Conservation (phyloP, 2,329 filamentous ascomycete genomes). For the Macrophomina phaseolina region DNA sequence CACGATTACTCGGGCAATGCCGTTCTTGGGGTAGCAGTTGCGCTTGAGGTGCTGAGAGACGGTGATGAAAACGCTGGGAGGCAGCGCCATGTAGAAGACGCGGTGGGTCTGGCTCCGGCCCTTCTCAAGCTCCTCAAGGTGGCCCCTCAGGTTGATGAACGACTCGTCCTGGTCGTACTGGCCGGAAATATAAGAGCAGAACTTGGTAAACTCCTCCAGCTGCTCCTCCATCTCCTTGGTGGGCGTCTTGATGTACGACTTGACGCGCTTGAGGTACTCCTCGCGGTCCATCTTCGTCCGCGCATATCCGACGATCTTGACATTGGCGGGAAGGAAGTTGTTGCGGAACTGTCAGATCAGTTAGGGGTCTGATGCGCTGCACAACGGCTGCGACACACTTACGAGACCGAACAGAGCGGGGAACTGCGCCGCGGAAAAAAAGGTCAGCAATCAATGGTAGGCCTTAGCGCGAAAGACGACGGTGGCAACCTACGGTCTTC, state of each 20-base stretch:
- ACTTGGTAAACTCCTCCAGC: conserved; percentile 82
- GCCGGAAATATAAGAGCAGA: conserved; percentile 94
- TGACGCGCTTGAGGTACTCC: conserved; percentile 92
- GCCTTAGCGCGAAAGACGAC: conserved; percentile 15
- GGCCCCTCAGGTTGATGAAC: conserved; percentile 82
- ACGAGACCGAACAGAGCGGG: conserved; percentile 96
- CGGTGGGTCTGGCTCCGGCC: conserved; percentile 83
- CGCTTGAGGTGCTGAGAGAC: conserved; percentile 97
- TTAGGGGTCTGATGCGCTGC: conserved; percentile 32
- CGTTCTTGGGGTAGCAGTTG: conserved; percentile 91
- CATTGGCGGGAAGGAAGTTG: conserved; percentile 95
- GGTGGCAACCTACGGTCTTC: conserved; percentile 78
- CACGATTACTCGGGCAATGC: conserved; percentile 93
- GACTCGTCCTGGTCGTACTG: conserved; percentile 98
- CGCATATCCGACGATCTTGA: conserved; percentile 97
- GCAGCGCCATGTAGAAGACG: conserved; percentile 99
- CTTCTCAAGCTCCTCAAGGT: conserved; percentile 84
- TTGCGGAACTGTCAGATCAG: conserved; percentile 78
- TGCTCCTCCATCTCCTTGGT: conserved; percentile 98
- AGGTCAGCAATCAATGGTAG: conserved; percentile 32
- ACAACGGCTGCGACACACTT: conserved; percentile 55
- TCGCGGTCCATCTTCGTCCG: conserved; percentile 99
- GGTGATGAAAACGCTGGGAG: conserved; percentile 96
- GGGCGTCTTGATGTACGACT: conserved; percentile 98
- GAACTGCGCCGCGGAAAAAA: conserved; percentile 65